Evolutionary conservation across 2,329 filamentous ascomycete species (phyloP).

Genomic region (Amauroascus niger): DNA sequence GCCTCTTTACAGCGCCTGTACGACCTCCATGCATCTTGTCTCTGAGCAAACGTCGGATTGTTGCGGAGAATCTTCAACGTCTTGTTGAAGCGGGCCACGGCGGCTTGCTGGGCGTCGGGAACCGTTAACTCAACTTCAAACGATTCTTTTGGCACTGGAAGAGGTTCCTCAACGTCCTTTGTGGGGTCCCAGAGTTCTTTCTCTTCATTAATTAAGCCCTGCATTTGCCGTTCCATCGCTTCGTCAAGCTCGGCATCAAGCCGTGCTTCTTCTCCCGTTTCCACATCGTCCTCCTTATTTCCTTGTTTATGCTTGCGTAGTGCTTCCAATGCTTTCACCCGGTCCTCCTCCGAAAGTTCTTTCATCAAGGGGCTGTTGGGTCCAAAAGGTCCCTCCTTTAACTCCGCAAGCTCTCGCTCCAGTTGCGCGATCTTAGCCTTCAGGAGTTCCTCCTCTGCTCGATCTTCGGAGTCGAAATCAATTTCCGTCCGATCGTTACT

Average conservation of each 20-base stretch:
- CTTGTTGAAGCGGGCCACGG: conserved; percentile 34
- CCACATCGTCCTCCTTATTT: conserved; percentile 18
- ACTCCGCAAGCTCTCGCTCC: conserved; percentile 31
- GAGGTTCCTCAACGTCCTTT: conserved; percentile 18
- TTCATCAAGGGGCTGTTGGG: conserved; percentile 38
- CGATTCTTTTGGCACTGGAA: conserved; percentile 17
- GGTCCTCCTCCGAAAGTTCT: conserved; percentile 34
- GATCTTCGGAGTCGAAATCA: conserved; percentile 33
- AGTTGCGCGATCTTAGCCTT: conserved; percentile 32
- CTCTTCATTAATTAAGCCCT: conserved; percentile 30
- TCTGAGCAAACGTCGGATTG: conserved; percentile 24
- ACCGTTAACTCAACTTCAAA: conserved; percentile 29
- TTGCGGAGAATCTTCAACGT: conserved; percentile 27
- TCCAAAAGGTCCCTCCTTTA: conserved; percentile 36
- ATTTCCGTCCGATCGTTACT: conserved; percentile 32
- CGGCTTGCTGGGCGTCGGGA: conserved; percentile 30
- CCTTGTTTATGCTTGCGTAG: conserved; percentile 35
- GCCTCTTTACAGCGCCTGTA: conserved; percentile 43
- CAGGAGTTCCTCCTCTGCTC: conserved; percentile 30
- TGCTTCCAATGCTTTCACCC: conserved; percentile 35
- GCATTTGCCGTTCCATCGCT: conserved; percentile 20
- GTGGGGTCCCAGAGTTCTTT: conserved; percentile 28
- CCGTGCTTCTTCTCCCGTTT: conserved; percentile 4
- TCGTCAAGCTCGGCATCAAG: conserved; percentile 11
- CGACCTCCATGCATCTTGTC: conserved; percentile 40